Evolutionary conservation across 306 rosid species (phyloP).

Genomic region (Crotalaria pallida): DNA sequence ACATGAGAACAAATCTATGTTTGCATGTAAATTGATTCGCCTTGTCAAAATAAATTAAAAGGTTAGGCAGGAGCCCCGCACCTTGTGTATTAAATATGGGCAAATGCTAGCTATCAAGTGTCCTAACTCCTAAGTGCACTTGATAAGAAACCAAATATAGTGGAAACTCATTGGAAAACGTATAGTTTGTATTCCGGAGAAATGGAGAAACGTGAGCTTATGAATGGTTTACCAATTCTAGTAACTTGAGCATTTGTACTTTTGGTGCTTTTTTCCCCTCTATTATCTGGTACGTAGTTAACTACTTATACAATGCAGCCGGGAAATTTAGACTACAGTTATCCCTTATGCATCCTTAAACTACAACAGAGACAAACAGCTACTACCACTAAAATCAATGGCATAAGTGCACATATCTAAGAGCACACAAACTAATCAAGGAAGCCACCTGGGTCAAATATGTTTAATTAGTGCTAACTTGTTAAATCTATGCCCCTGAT

Average conservation of each 20-base stretch:
- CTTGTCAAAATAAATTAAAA: neutral
- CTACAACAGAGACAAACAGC: neutral
- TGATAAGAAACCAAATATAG: too few species aligned
- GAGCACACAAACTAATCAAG: neutral
- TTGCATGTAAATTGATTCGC: neutral
- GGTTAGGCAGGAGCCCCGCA: neutral
- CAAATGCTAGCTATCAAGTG: too few species aligned
- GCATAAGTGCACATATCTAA: neutral
- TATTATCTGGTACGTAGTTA: neutral
- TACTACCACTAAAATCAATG: neutral
- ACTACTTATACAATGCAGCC: neutral
- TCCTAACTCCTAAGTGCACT: too few species aligned
- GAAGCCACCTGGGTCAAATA: neutral
- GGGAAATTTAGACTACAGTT: neutral
- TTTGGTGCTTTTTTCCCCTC: neutral
- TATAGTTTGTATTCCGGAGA: too few species aligned
- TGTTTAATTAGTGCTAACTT: neutral
- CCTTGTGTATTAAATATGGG: neutral
- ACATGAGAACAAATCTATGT: neutral
- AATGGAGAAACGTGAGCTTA: too few species aligned
- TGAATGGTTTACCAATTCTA: too few species aligned
- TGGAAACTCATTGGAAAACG: too few species aligned
- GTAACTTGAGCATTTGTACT: too few species aligned
- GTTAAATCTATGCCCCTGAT: neutral
- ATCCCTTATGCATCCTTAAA: neutral